phyloP scores from a whole-genome alignment of 441 rosid species.

The Omphalea diandra region DNA sequence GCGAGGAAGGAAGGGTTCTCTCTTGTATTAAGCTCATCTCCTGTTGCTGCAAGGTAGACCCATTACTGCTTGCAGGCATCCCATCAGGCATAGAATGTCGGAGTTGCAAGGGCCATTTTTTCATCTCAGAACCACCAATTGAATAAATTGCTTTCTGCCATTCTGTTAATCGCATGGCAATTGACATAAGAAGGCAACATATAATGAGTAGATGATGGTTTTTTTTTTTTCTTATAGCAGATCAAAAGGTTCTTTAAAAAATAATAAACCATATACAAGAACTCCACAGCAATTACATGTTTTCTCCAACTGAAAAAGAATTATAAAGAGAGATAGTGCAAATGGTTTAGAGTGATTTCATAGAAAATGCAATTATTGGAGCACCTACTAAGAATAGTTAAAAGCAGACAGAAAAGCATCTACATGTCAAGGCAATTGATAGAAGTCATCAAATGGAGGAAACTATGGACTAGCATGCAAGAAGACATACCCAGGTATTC shows the following conservation, averaged over 20 bases:
- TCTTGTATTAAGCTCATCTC: conserved; percentile 95
- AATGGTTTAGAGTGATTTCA: background rate
- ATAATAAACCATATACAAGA: conserved; percentile 9
- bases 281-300: background rate
- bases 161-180: conserved; percentile 51
- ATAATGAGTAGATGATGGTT: background rate
- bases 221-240: background rate
- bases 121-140: conserved; percentile 90
- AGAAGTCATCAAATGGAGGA: conserved; percentile 12
- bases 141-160: conserved; percentile 99
- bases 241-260: background rate
- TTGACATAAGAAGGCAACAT: too few species aligned
- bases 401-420: conserved; percentile 3
- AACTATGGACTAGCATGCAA: conserved; percentile 8
- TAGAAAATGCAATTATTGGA: background rate
- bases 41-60: conserved; percentile 84
- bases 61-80: conserved; percentile 61
- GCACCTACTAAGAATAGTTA: too few species aligned
- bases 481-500: conserved; percentile 80
- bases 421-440: conserved; percentile 2
- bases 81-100: conserved; percentile 86
- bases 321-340: background rate
- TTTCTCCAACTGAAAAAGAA: conserved; percentile 2
- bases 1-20: conserved; percentile 82
- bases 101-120: conserved; percentile 95